Base-by-base conservation (phyloP, 352 stramenopile species). In the Phytophthora kernoviae region DNA sequence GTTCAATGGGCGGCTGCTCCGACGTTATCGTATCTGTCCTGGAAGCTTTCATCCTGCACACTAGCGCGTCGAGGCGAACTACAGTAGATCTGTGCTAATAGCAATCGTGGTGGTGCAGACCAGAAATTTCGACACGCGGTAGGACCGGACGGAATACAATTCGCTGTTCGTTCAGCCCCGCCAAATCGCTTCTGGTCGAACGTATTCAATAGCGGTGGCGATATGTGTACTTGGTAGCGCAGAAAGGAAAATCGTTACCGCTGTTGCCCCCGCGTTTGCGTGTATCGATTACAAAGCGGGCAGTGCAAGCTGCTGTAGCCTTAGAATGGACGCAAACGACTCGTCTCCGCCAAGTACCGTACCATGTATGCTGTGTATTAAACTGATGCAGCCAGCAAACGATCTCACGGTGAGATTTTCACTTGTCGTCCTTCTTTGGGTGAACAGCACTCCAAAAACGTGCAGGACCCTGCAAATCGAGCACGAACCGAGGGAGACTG, bases 1-100 rank as follows among this genome's bases (percentile, higher is more conserved):
- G 45, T 40, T 71, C 63, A 36, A 71, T 63, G 11, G 62, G 63
- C 21, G 48, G 21, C 51, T 67, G 57, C 7, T 53, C 39, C 40
- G 58, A 54, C 17, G 62, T 63, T 41, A 68, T 33, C 14, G 51
- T 63, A 39, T 71, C 57, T n/a, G 63, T 64, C 46, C 58, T 36
- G n/a, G 51, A 22, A 26, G 57, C 18, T 44, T 71, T 68, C 63
- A 68, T 71, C 17, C 26, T 43, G 56, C 18, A 8, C 24, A 60
- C 60, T 54, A 58, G 54, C 45, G 43, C 30, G 50, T 18, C 61
- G 18, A 53, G 45, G 18, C 39, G 39, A 49, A n/a, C 26, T 34
- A 6, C 24, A 30, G 24, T 30, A 27, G n/a, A 32, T 20, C 26
- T 37, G 49, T 27, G 51, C 32, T 56, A 30, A 30, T 30, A 30